Evolutionary conservation across 805 yeast genomes (phyloP).

Genomic region (Dipodascus albidus): DNA sequence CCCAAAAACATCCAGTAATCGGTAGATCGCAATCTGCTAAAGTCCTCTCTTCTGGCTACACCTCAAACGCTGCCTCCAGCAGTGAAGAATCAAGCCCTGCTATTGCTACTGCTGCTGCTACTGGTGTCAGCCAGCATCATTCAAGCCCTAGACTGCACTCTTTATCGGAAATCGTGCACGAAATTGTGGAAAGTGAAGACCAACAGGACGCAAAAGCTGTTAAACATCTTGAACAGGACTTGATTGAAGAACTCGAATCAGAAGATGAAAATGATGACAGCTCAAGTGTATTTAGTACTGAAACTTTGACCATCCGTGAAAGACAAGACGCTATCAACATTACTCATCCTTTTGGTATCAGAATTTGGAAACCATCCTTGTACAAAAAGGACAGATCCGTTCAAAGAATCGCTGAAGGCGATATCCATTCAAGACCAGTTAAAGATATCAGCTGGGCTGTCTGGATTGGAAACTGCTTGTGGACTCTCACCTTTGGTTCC

Average conservation of each 20-base stretch:
- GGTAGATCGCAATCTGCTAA: slow-evolving; percentile 28
- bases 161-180: slow-evolving; percentile 1
- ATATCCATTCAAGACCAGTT: slow-evolving; percentile 67
- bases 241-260: slow-evolving; percentile 7
- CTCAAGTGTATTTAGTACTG: slow-evolving; percentile 39
- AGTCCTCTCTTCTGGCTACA: neutral
- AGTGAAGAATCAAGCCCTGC: neutral
- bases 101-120: neutral
- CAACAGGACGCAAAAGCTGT: slow-evolving; percentile 5
- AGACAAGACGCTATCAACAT: slow-evolving; percentile 96
- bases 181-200: slow-evolving; percentile 7
- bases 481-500: slow-evolving; percentile 69
- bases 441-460: slow-evolving; percentile 50
- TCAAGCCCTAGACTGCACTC: neutral
- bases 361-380: slow-evolving; percentile 97
- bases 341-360: slow-evolving; percentile 96
- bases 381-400: slow-evolving; percentile 90
- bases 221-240: neutral
- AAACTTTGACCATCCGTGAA: slow-evolving; percentile 79
- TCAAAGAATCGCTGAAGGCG: slow-evolving; percentile 81
- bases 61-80: neutral
- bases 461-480: slow-evolving; percentile 52
- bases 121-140: neutral
- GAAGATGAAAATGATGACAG: slow-evolving; percentile 22
- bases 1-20: slow-evolving; percentile 58